phyloP scores from a whole-genome alignment of 495 filamentous ascomycete species.

The Aspergillus sclerotiicarbonarius region DNA sequence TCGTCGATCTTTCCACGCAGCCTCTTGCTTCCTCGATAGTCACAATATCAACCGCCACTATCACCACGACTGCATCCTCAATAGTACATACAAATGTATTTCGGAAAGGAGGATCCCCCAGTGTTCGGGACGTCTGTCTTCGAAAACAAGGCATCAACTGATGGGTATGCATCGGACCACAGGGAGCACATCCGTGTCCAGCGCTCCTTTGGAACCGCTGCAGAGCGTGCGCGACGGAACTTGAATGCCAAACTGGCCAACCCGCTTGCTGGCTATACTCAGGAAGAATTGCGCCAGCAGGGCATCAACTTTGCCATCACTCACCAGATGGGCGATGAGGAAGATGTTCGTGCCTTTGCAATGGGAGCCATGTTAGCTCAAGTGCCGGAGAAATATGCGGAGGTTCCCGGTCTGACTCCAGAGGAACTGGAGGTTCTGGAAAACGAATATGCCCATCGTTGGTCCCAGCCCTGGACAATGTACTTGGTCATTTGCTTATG shows the following conservation, averaged over 20 bases:
- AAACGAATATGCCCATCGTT: conserved; percentile 64
- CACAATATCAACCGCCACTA: not conserved
- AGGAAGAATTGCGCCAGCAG: conserved; percentile 57
- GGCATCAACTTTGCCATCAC: conserved; percentile 66
- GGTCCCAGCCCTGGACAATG: conserved; percentile 69
- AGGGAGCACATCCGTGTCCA: conserved; percentile 25
- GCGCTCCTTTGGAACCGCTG: conserved; percentile 35
- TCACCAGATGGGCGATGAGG: conserved; percentile 57
- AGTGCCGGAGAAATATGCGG: conserved; percentile 51
- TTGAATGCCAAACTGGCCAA: conserved; percentile 65
- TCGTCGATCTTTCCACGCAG: not conserved
- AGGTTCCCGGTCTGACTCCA: conserved; percentile 52
- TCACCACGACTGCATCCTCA: not conserved
- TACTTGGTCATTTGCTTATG: conserved; percentile 66
- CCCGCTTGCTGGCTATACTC: conserved; percentile 62
- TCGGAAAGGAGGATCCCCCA: conserved; percentile 14
- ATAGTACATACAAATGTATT: not conserved
- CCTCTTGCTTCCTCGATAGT: not conserved
- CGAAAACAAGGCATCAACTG: conserved; percentile 14
- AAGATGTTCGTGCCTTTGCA: conserved; percentile 66
- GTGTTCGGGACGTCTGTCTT: conserved; percentile 9
- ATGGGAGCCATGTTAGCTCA: conserved; percentile 73
- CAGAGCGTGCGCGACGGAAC: conserved; percentile 52
- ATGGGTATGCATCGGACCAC: conserved; percentile 12
- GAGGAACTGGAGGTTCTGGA: conserved; percentile 58